Percentiles rank a stretch among this genome's conserved stretches.
Evolutionary conservation across 176 grass and related monocot species (phyloP).

Genomic region (Pontederia crassipes): DNA sequence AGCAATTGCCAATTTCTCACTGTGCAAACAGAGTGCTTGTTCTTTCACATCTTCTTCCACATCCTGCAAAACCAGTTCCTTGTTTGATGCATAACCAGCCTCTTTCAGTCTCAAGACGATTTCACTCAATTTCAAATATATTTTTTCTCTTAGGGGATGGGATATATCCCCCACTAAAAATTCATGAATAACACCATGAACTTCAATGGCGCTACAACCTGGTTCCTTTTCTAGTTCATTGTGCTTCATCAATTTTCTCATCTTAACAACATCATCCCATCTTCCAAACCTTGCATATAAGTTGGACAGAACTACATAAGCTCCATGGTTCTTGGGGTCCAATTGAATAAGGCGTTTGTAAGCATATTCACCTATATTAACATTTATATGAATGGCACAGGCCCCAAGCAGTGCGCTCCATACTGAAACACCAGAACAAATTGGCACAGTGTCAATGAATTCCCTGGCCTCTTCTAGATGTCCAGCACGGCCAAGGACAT

Average conservation of each 20-base stretch:
- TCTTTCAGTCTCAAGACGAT: constrained; percentile 12
- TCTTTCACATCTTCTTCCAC: constrained; percentile 12
- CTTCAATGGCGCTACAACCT: constrained; percentile 17
- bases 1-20: constrained; percentile 22
- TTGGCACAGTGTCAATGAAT: constrained; percentile 43
- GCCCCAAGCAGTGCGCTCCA: constrained; percentile 47
- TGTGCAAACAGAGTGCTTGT: constrained; percentile 1
- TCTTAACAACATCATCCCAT: constrained; percentile 24
- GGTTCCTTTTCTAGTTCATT: background rate
- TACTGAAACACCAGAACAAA: constrained; percentile 28
- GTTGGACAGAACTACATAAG: constrained; percentile 23
- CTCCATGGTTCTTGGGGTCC: constrained; percentile 32
- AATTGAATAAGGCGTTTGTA: constrained; percentile 27
- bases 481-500: constrained; percentile 51
- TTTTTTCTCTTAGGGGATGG: constrained; percentile 13
- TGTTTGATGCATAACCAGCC: constrained; percentile 5
- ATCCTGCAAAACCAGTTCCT: constrained; percentile 7
- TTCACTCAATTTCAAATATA: constrained; percentile 18
- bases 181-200: constrained; percentile 11
- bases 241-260: constrained; percentile 32
- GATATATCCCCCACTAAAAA: constrained; percentile 14
- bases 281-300: constrained; percentile 37
- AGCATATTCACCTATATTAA: constrained; percentile 30
- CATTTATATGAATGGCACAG: constrained; percentile 36
- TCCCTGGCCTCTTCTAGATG: constrained; percentile 26